These are phyloP conservation scores for Celoporthe dispersa DNA, from an alignment of 2,329 filamentous ascomycete species.

Conservation along the genomic window DNA sequence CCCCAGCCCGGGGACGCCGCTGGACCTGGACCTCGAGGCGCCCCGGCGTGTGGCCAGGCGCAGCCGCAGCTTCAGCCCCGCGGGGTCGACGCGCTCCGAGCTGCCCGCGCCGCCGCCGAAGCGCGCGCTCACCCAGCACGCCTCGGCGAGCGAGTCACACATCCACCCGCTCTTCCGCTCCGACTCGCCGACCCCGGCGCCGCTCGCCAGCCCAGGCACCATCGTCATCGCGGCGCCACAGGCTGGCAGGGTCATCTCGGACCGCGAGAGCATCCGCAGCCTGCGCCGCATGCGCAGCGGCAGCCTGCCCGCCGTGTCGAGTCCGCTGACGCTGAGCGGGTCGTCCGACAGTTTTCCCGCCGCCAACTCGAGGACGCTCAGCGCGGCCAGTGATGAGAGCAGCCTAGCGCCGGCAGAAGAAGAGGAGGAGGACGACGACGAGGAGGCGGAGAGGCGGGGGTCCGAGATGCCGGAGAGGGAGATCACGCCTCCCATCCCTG, in stretches of 20 bases:
- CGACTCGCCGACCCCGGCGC: conserved; percentile 70
- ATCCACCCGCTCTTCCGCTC: conserved; percentile 80
- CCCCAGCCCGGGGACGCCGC: conserved; percentile 63
- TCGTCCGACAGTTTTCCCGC: conserved; percentile 53
- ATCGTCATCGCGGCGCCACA: conserved; percentile 72
- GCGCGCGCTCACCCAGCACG: conserved; percentile 41
- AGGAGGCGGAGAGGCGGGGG: neutral
- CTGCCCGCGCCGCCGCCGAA: conserved; percentile 38
- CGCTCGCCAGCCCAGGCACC: conserved; percentile 69
- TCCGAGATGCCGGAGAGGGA: conserved; percentile 44
- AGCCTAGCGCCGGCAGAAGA: conserved; percentile 33
- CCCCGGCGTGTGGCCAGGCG: conserved; percentile 40
- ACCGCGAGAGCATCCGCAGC: conserved; percentile 55
- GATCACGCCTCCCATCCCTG: conserved; percentile 65
- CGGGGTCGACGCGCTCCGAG: conserved; percentile 35
- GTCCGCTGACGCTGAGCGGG: conserved; percentile 54
- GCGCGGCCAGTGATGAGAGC: conserved; percentile 31
- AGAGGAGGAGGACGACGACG: conserved; percentile 32
- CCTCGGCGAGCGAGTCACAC: conserved; percentile 61
- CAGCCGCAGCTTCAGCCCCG: conserved; percentile 58
- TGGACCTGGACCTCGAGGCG: conserved; percentile 60
- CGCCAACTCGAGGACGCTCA: conserved; percentile 13
- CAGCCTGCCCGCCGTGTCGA: conserved; percentile 53
- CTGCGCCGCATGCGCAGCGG: conserved; percentile 60
- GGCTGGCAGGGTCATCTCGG: conserved; percentile 66